phyloP scores from a whole-genome alignment of 2,329 filamentous ascomycete species.

The Colletotrichum chrysophilum region DNA sequence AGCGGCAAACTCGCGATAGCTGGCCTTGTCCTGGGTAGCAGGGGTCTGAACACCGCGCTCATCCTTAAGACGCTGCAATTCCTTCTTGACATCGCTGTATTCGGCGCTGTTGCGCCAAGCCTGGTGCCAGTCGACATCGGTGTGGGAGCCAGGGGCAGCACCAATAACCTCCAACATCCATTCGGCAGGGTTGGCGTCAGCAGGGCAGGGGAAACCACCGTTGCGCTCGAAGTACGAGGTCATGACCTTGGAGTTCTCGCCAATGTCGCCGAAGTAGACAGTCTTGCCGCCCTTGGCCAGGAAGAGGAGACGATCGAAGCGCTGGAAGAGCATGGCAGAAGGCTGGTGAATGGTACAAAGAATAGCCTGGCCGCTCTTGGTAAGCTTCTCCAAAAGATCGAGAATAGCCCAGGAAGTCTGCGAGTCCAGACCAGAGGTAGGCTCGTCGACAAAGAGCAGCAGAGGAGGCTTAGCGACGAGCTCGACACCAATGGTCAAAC shows the following conservation, averaged over 20 bases:
- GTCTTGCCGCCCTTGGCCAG: slow-evolving; percentile 77
- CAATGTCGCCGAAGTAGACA: slow-evolving; percentile 84
- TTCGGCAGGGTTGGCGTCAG: slow-evolving; percentile 79
- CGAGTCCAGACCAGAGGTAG: slow-evolving; percentile 90
- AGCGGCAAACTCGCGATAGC: slow-evolving; percentile 81
- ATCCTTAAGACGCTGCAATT: slow-evolving; percentile 62
- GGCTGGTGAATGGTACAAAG: slow-evolving; percentile 98
- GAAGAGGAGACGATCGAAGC: slow-evolving; percentile 84
- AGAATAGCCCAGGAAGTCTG: slow-evolving; percentile 95
- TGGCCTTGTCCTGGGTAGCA: slow-evolving; percentile 40
- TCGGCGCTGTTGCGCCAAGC: slow-evolving; percentile 66
- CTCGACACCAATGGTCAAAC: slow-evolving; percentile 95
- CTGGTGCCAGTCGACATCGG: slow-evolving; percentile 69
- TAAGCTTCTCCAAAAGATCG: slow-evolving; percentile 86
- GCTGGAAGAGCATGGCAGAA: slow-evolving; percentile 93
- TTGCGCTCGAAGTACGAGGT: slow-evolving; percentile 79
- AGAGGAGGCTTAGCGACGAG: slow-evolving; percentile 89
- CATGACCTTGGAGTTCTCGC: slow-evolving; percentile 70
- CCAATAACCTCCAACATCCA: slow-evolving; percentile 74
- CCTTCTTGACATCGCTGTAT: slow-evolving; percentile 58
- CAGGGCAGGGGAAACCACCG: slow-evolving; percentile 68
- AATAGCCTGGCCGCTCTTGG: slow-evolving; percentile 87
- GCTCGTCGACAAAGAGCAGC: slow-evolving; percentile 92
- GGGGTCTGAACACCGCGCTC: slow-evolving; percentile 41
- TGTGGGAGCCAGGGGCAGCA: slow-evolving; percentile 67